Evolutionary conservation across 257 asterid genomes (phyloP), one percentile per base, ranked within the genome.

Genomic region (Scutellaria baicalensis): DNA sequence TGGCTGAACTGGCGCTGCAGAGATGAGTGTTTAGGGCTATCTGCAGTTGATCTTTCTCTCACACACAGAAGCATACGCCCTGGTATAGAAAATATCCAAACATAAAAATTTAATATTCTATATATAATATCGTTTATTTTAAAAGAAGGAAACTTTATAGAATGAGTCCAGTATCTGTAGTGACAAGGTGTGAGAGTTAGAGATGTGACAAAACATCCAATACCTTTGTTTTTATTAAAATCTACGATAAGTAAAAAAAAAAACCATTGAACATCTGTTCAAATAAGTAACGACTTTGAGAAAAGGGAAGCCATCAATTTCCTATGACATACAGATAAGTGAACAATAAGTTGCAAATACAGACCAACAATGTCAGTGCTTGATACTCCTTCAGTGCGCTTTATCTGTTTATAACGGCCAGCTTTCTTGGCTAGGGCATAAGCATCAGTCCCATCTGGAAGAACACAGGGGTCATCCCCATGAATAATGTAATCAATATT

Each of bases 11-110:
- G 99, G 13, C 99, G 84, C 57, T 94, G 97, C 82, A 94, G 79
- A 75, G 97, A 88, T 71, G 98, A 87, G 78, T 78, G 96, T 60
- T 75, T 91, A 66, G 82, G 90, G 70, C 83, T 86, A 74, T 84
- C 97, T 40, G 81, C 80, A 49, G 78, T 65, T 74, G 93, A 81
- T 86, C 99, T 89, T 84, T 94, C 99, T 76, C 99, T 86, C 79
- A 89, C 89, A 79, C 99, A 94, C 63, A 94, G 97, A 82, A 94
- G 98, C 99, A 94, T 94, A 39, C 99, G 97, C 27, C 99, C 97
- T 93, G 75, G 77, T 71, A 63, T 42, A 68, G 36, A 62, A 55
- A 38, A 70, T 13, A 47, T 39, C n/a, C 61, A 68, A 75, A 52
- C 23, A 51, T 68, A 17, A 44, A 45, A 43, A 55, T 63, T 39